phyloP scores from a whole-genome alignment of 257 asterid genomes.

The Solanum ossicruentum region DNA sequence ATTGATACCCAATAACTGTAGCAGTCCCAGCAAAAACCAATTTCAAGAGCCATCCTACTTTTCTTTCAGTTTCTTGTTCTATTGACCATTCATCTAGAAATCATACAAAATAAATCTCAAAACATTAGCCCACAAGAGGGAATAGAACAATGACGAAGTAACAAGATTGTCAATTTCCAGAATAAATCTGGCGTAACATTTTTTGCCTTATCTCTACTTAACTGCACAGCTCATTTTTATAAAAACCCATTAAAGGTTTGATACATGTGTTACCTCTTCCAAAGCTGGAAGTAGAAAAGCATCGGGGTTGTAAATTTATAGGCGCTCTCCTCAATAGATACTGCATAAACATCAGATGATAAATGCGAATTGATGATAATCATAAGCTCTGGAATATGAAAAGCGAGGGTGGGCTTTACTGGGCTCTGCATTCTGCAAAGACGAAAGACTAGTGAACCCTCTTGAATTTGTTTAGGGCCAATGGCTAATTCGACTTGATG shows the following conservation, averaged over 20 bases:
- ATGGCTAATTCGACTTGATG: no score
- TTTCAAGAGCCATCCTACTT: conserved; percentile 92
- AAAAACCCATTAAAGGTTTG: background rate
- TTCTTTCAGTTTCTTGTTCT: conserved; percentile 81
- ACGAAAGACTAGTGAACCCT: no score
- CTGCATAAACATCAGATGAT: conserved; percentile 23
- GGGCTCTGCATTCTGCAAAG: conserved; percentile 16
- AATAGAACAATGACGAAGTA: background rate
- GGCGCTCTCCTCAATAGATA: conserved; percentile 33
- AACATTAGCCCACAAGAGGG: background rate
- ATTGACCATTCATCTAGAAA: conserved; percentile 46
- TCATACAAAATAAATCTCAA: background rate
- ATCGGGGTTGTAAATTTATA: conserved; percentile 25
- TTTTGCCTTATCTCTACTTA: background rate
- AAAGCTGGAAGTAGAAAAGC: conserved; percentile 35
- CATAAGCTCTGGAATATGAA: background rate
- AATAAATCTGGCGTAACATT: background rate
- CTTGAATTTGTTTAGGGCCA: no score
- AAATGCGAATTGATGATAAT: background rate
- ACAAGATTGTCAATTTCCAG: background rate
- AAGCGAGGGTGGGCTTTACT: conserved; percentile 4
- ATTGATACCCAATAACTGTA: conserved; percentile 53
- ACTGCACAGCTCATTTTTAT: background rate
- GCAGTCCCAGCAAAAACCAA: conserved; percentile 75
- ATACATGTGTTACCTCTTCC: conserved; percentile 15